Conservation (phyloP, 768 basidiomycete genomes). For the Russula compacta region DNA sequence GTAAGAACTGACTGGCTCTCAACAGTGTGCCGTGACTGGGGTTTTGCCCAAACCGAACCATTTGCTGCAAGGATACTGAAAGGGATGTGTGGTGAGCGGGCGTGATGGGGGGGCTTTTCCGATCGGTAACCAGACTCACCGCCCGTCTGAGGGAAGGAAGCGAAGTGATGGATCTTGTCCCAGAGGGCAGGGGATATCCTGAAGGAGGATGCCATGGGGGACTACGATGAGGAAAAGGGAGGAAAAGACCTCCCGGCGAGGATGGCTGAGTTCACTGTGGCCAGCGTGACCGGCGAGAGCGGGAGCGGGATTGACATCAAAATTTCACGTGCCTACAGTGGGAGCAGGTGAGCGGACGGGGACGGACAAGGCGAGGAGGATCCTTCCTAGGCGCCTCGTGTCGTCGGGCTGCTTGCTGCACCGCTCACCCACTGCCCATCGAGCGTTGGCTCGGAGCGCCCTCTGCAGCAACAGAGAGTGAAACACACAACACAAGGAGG, state of each 20-base stretch:
- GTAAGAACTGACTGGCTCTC: constrained; percentile 84
- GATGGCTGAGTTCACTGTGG: not conserved
- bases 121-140: constrained; percentile 37
- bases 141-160: constrained; percentile 87
- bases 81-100: not conserved
- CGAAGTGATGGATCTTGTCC: constrained; percentile 88
- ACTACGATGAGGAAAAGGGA: not conserved
- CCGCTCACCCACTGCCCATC: no score
- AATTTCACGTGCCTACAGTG: constrained; percentile 4
- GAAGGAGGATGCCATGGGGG: constrained; percentile 39
- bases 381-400: no score
- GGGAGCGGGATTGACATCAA: not conserved
- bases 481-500: no score
- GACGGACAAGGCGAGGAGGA: no score
- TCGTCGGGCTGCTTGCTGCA: no score
- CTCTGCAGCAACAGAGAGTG: no score
- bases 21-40: constrained; percentile 90
- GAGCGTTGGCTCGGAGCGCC: no score
- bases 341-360: no score
- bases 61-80: constrained; percentile 89
- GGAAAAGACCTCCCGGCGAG: not conserved
- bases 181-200: constrained; percentile 71
- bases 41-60: constrained; percentile 96
- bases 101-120: not conserved
- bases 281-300: not conserved